Evolutionary conservation across 768 basidiomycete genomes (phyloP).

Genomic region (Rhodosporidiobolus odoratus): DNA sequence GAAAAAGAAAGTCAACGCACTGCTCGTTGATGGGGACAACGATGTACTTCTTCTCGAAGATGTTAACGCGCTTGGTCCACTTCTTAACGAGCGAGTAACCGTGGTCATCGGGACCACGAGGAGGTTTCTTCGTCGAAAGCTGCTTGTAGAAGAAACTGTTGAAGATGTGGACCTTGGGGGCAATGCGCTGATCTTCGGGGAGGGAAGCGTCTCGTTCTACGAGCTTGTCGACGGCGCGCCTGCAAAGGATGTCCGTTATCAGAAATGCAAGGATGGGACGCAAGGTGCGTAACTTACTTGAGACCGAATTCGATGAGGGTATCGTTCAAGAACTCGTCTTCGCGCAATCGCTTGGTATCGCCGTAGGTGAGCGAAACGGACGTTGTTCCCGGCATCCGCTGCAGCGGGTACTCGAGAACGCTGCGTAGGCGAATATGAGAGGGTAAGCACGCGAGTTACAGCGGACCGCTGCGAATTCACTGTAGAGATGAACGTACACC

Average conservation of each 20-base stretch:
- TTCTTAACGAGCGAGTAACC: conserved; percentile 74
- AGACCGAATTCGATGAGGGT: conserved; percentile 93
- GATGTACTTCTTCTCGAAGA: conserved; percentile 87
- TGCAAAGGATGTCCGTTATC: conserved; percentile 43
- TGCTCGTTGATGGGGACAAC: conserved; percentile 96
- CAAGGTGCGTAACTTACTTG: conserved; percentile 57
- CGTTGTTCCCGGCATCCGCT: conserved; percentile 53
- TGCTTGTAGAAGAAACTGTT: conserved; percentile 99
- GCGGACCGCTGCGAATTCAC: background rate
- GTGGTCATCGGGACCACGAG: background rate
- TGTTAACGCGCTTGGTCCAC: conserved; percentile 83
- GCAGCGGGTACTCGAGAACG: conserved; percentile 25
- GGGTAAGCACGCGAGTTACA: background rate
- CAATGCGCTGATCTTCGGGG: conserved; percentile 48
- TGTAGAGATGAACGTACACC: conserved; percentile 5
- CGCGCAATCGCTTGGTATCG: conserved; percentile 67
- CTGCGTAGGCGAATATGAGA: background rate
- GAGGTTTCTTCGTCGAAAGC: conserved; percentile 57
- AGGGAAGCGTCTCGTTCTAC: conserved; percentile 48
- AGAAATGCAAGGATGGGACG: background rate
- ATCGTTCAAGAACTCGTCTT: conserved; percentile 87
- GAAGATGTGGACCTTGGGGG: conserved; percentile 77
- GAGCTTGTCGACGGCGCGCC: conserved; percentile 54
- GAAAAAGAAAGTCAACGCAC: conserved; percentile 52
- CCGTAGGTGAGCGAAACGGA: conserved; percentile 75